phyloP scores from a whole-genome alignment of 192 early-diverging fungal genomes.

The Funneliformis mosseae region DNA sequence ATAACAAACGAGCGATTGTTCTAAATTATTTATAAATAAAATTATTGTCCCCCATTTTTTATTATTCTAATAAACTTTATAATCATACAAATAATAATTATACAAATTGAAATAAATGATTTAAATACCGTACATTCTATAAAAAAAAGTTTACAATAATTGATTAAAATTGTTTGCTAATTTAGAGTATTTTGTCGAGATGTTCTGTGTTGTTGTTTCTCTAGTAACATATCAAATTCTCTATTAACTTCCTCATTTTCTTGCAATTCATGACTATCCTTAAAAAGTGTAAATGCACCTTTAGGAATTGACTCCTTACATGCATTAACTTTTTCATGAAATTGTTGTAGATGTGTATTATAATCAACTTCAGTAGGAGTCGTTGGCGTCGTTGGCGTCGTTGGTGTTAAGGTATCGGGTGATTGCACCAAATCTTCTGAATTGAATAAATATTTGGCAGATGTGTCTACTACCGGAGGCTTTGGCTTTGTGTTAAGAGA shows the following conservation, averaged over 20 bases:
- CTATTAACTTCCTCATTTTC: neutral
- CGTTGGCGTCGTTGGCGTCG: neutral
- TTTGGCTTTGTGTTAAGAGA: constrained; percentile 16
- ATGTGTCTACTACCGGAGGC: neutral
- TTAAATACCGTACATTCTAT: too few species aligned
- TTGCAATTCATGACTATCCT: neutral
- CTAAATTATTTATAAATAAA: too few species aligned
- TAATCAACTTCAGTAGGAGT: neutral
- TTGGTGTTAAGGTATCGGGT: neutral
- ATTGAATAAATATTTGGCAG: too few species aligned
- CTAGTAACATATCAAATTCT: neutral
- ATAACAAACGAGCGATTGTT: too few species aligned
- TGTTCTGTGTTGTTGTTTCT: neutral
- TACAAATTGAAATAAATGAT: too few species aligned
- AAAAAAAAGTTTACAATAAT: neutral
- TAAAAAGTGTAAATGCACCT: neutral
- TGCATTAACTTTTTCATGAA: neutral
- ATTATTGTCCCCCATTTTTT: too few species aligned
- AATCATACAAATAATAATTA: too few species aligned
- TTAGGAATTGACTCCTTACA: neutral
- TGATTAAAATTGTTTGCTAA: neutral
- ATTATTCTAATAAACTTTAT: too few species aligned
- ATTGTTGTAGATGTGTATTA: neutral
- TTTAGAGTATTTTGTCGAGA: neutral
- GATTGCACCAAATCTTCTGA: neutral